phyloP scores from a whole-genome alignment of 345 rosid species.

The Brassica incana region DNA sequence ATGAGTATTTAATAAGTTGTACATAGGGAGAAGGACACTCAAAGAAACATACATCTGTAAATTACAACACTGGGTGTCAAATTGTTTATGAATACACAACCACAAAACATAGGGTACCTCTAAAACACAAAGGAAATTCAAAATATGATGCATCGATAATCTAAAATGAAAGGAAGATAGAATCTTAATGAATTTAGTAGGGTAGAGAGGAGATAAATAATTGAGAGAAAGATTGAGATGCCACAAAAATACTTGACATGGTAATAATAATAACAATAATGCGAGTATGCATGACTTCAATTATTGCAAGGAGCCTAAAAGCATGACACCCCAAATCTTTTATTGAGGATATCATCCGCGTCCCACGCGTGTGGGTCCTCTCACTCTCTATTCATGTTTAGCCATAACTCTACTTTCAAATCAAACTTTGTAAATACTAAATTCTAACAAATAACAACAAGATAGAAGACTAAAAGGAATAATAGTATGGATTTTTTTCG shows the following conservation, averaged over 20 bases:
- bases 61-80: neutral
- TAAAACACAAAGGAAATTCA: neutral
- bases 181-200: slow-evolving; percentile 20
- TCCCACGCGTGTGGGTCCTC: slow-evolving; percentile 37
- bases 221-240: slow-evolving; percentile 23
- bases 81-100: neutral
- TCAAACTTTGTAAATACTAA: neutral
- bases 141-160: neutral
- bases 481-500: neutral
- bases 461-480: neutral
- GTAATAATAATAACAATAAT: slow-evolving; percentile 22
- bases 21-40: neutral
- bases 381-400: slow-evolving; percentile 19
- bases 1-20: neutral
- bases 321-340: slow-evolving; percentile 64
- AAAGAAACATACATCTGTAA: neutral
- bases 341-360: slow-evolving; percentile 29
- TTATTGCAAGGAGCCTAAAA: slow-evolving; percentile 90
- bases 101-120: neutral
- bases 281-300: slow-evolving; percentile 70
- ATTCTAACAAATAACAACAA: neutral
- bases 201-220: slow-evolving; percentile 27
- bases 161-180: neutral
- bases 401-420: slow-evolving; percentile 12
- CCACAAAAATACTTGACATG: slow-evolving; percentile 5